Conservation (phyloP, 139 green algal species). For the Picochlorum costavermella region DNA sequence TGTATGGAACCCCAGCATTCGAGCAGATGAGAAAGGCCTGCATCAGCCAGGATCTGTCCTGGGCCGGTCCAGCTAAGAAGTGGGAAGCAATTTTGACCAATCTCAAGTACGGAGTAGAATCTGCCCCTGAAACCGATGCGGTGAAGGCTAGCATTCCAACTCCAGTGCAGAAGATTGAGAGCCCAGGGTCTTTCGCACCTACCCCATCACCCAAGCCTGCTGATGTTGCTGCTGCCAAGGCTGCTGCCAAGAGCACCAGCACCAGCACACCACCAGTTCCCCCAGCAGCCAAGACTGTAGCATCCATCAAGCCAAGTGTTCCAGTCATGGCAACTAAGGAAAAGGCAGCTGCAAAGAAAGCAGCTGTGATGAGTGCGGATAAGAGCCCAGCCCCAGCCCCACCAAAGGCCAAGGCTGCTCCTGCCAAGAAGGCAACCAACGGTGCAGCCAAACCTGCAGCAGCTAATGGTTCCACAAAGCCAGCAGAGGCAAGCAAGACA, state of each 20-base stretch:
- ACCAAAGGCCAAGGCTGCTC: constrained; percentile 10
- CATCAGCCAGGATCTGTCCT: constrained; percentile 93
- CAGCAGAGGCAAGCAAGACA: not conserved
- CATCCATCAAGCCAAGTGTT: not conserved
- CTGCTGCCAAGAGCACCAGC: constrained; percentile 1
- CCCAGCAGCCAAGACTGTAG: constrained; percentile 2
- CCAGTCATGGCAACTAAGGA: not conserved
- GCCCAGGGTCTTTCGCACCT: not conserved
- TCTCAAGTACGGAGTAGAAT: constrained; percentile 25
- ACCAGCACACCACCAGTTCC: not conserved
- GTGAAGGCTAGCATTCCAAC: constrained; percentile 26
- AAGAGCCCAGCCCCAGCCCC: not conserved
- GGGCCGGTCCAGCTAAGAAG: constrained; percentile 82
- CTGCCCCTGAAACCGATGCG: constrained; percentile 15
- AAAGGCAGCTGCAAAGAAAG: constrained; percentile 1
- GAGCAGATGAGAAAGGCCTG: constrained; percentile 74
- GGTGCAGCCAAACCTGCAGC: not conserved
- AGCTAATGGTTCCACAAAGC: constrained; percentile 1
- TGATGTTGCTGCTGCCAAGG: constrained; percentile 10
- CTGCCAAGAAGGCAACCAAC: not conserved
- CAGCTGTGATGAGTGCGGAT: constrained; percentile 1
- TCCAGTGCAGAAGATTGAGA: constrained; percentile 17
- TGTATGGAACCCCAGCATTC: constrained; percentile 70
- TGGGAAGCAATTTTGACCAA: constrained; percentile 79
- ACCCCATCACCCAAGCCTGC: constrained; percentile 3